Evolutionary conservation across 1,284 basidiomycete genomes (phyloP).

Genomic region (Ustilago sp.): DNA sequence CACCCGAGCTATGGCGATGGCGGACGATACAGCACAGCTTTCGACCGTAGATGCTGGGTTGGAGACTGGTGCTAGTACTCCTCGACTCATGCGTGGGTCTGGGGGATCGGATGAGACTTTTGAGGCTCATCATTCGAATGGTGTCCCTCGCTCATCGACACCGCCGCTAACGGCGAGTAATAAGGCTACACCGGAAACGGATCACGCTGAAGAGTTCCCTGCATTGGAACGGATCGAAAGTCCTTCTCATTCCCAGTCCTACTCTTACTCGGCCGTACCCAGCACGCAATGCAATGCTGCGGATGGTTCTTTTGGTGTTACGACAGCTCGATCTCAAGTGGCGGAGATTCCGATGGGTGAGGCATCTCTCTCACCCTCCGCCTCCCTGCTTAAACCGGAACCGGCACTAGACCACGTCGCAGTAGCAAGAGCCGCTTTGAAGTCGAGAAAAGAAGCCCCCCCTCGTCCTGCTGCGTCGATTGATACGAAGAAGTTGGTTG

Average conservation of each 20-base stretch:
- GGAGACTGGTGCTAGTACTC: constrained; percentile 12
- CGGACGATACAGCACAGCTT: constrained; percentile 26
- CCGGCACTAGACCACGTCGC: constrained; percentile 29
- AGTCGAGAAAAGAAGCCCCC: constrained; percentile 17
- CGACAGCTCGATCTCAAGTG: not conserved
- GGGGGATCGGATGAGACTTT: constrained; percentile 24
- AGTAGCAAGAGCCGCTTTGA: constrained; percentile 34
- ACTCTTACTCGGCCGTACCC: too few relatives aligned
- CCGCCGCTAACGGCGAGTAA: constrained; percentile 22
- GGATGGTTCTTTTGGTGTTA: not conserved
- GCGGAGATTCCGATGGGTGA: constrained; percentile 20
- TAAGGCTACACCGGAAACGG: constrained; percentile 14
- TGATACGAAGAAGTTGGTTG: constrained; percentile 49
- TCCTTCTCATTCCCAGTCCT: not conserved
- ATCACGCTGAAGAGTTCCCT: constrained; percentile 10
- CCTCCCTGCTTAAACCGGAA: not conserved
- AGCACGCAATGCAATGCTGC: not conserved
- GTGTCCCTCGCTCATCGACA: constrained; percentile 30
- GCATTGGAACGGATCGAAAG: not conserved
- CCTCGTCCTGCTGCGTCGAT: constrained; percentile 23
- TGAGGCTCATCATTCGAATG: not conserved
- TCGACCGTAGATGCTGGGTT: constrained; percentile 7
- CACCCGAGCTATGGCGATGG: not conserved
- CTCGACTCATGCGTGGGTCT: constrained; percentile 5
- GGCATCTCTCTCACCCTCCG: constrained; percentile 3